Conservation (phyloP, 345 rosid genomes). For the Eucalyptus leucophloia region DNA sequence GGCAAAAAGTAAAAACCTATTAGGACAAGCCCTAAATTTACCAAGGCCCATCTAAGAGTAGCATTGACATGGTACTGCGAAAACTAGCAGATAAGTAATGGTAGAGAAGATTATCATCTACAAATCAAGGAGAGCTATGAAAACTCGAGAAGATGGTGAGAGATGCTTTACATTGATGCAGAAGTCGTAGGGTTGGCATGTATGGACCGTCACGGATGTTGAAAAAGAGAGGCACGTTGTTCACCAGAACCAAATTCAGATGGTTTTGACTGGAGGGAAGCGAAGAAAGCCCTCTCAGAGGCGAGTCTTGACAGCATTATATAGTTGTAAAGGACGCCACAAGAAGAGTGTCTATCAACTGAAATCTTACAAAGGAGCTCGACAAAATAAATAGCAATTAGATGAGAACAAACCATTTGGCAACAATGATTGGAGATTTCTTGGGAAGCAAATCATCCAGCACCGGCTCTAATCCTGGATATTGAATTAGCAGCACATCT, state of each 20-base stretch:
- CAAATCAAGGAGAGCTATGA: not conserved
- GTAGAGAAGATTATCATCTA: not conserved
- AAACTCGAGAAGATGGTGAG: not conserved
- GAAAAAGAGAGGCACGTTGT: constrained; percentile 87
- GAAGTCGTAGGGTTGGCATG: constrained; percentile 94
- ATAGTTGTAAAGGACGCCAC: not conserved
- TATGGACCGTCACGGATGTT: constrained; percentile 93
- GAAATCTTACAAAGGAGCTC: not conserved
- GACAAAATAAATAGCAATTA: not conserved
- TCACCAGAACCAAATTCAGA: constrained; percentile 83
- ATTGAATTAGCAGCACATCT: constrained; percentile 19
- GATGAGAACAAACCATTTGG: constrained; percentile 52
- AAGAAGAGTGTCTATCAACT: not conserved
- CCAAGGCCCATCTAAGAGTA: not conserved
- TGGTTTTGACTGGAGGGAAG: constrained; percentile 77
- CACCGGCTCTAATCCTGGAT: constrained; percentile 87
- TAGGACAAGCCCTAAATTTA: not conserved
- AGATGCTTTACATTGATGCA: constrained; percentile 73
- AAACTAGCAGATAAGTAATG: not conserved
- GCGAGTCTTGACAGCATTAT: not conserved
- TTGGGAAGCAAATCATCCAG: constrained; percentile 96
- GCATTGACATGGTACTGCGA: not conserved
- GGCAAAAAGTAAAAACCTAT: not conserved
- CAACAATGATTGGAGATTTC: constrained; percentile 77
- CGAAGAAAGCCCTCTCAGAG: not conserved